Evolutionary conservation across 352 stramenopile genomes (phyloP), one percentile per base, ranked within the genome.

Genomic region (Phytopythium vexans): DNA sequence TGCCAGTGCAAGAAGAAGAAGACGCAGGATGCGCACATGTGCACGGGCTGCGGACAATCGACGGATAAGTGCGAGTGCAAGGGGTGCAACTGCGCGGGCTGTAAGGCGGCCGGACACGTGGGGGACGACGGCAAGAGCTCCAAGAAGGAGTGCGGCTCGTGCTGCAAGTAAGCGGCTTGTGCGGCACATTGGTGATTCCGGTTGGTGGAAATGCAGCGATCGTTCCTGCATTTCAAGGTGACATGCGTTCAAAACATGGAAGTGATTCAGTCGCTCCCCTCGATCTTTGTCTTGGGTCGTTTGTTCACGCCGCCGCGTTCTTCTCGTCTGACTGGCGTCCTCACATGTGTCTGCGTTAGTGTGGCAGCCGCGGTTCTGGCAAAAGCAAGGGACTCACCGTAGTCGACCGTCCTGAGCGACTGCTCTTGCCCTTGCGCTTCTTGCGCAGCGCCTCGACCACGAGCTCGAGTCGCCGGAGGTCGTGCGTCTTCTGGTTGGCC

Each of bases 381-480:
- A 33, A 2, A 35, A 12, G 4, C 16, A 35, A 15, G 41, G 34
- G 16, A 34, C 10, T 36, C 16, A 45, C 48, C 48, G 36, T 31
- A 2, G 36, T 54, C 16, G 48, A 54, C 6, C 36, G 27, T 10
- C 6, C 36, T 16, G 48, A 54, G 6, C 47, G 33, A 4, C 37
- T 70, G 44, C 66, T 73, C 49, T 77, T 74, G 43, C 62, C 72
- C 48, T 70, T 76, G 47, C 65, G 58, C 45, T 70, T 70, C 45
- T 50, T 61, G 21, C 70, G 57, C 43, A 80, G 34, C 32, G 46
- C 62, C n/a, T 85, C 60, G 14, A 80, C 49, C 7, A 82, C 55
- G 8, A 82, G 55, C 56, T 85, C 68, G 12, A 82, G 32, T 33
- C 74, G 74, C 21, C 60, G 62, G 21, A 85, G 39, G 8, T 85